Percentiles rank a stretch among this genome's conserved stretches.
Conservation (phyloP, 345 rosid species). For the Lepidium sativum region DNA sequence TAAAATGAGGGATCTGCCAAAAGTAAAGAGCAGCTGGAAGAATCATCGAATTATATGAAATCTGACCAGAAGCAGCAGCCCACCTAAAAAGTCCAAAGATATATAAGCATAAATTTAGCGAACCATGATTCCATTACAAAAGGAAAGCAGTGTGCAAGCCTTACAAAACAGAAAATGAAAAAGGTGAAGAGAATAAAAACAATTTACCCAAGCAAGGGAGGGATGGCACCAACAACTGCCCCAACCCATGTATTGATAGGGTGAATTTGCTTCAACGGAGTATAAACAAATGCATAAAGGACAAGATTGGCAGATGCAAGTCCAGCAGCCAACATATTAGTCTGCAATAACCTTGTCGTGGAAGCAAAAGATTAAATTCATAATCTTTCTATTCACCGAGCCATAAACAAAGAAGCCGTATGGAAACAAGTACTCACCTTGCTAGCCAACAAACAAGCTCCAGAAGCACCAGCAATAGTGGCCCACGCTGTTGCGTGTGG, state of each 20-base stretch:
- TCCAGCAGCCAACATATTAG: constrained; percentile 85
- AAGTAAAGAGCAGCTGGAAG: constrained; percentile 93
- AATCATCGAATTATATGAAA: constrained; percentile 60
- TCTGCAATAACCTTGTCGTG: constrained; percentile 76
- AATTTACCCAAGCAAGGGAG: constrained; percentile 87
- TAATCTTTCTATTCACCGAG: neutral
- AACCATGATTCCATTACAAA: neutral
- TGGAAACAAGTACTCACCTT: constrained; percentile 44
- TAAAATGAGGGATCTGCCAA: constrained; percentile 99
- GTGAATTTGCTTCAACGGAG: constrained; percentile 95
- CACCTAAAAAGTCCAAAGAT: constrained; percentile 43
- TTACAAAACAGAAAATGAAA: neutral
- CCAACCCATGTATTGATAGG: constrained; percentile 98
- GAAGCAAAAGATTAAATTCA: constrained; percentile 32
- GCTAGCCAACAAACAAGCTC: constrained; percentile 67
- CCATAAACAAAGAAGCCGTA: neutral
- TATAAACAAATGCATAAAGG: constrained; percentile 68
- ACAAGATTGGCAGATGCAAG: constrained; percentile 76
- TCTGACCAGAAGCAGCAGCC: constrained; percentile 82
- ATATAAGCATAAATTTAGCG: no score
- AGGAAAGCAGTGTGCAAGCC: neutral
- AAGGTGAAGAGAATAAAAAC: constrained; percentile 2
- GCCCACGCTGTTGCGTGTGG: constrained; percentile 84
- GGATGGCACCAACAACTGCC: constrained; percentile 96
- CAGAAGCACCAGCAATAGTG: constrained; percentile 58